Evolutionary conservation across 129 eudicot genomes (phyloP).

Genomic region (Pulicaria dysenterica): DNA sequence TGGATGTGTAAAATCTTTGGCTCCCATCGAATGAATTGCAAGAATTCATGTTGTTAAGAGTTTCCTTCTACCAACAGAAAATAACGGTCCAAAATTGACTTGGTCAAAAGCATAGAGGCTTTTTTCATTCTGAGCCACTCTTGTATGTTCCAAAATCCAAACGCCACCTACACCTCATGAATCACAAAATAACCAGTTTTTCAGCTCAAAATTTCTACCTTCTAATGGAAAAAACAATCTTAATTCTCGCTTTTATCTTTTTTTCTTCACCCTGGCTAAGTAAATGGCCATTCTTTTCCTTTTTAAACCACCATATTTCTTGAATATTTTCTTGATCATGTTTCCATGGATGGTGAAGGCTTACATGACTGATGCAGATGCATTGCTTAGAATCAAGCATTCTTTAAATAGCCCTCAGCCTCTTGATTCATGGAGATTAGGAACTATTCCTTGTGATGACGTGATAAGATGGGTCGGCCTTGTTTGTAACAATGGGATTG

Average conservation of each 20-base stretch:
- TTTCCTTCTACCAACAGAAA: not conserved
- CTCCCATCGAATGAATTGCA: too few relatives aligned
- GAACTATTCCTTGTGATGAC: conserved; percentile 52
- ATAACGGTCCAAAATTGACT: conserved; percentile 29
- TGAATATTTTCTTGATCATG: conserved; percentile 25
- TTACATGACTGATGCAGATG: conserved; percentile 57
- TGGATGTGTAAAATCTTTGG: too few relatives aligned
- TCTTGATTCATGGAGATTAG: conserved; percentile 63
- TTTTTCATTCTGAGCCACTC: conserved; percentile 40
- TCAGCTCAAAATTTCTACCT: conserved; percentile 25
- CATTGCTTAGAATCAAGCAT: conserved; percentile 53
- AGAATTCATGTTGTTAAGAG: not conserved
- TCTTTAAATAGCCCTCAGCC: conserved; percentile 45
- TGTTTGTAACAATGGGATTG: conserved; percentile 45
- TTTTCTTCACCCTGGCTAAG: conserved; percentile 28
- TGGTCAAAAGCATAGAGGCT: conserved; percentile 31
- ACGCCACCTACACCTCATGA: conserved; percentile 22
- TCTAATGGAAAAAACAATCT: conserved; percentile 37
- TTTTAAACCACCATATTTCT: conserved; percentile 16
- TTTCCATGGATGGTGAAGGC: conserved; percentile 25
- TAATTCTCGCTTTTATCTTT: conserved; percentile 19
- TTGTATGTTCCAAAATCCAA: conserved; percentile 18
- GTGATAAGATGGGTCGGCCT: conserved; percentile 50
- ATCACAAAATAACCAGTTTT: conserved; percentile 36
- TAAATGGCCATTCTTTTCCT: conserved; percentile 37